Base-by-base conservation (phyloP, 208 protist genomes). In the Trypanosomatidae sp. region DNA sequence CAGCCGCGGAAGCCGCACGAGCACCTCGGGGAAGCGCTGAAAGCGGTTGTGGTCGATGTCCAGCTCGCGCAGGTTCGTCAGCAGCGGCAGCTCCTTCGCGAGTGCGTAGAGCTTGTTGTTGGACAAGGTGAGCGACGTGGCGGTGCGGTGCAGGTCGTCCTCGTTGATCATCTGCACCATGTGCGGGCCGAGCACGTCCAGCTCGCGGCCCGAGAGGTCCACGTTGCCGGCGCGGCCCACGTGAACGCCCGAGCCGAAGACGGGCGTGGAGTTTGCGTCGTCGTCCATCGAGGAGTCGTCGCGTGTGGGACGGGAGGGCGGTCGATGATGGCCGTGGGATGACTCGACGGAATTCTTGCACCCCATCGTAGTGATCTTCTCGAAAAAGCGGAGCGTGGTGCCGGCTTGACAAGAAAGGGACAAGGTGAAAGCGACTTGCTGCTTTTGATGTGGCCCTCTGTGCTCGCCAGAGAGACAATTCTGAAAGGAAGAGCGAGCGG, bases 161-260 rank as follows among this genome's bases (percentile, higher is more conserved):
- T 84, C 67, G 28, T 77, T 85, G 58, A 96, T 93, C 75, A 91
- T 76, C 30, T 87, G 69, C 47, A 96, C 82, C 50, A 91, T 87
- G 7, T 85, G 77, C 19, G 74, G 70, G 0, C 83, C 86, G 30
- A 96, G 73, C 59, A 88, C 76, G 49, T 89, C 81, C 25, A 96
- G 77, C 15, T 88, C 87, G 28, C 92, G 85, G 22, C 82, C 79
- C 5, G 86, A 87, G 15, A 96, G 75, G 67, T 96, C 88, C 6
- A 93, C 90, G 67, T 96, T 93, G 52, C 92, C 92, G 43, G 81
- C 81, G 28, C 92, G 82, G 13, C 91, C 91, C 43, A 96, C 88
- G 68, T 96, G 91, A 2, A 96, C 80, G 47, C 89, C 90, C 5
- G 73, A 87, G 65, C 91, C 91, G 77, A 96, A 94, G n/a, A 87